Percentiles rank a stretch among this genome's conserved stretches.
phyloP scores from a whole-genome alignment of 768 basidiomycete species.

The Mycena leptocephala region DNA sequence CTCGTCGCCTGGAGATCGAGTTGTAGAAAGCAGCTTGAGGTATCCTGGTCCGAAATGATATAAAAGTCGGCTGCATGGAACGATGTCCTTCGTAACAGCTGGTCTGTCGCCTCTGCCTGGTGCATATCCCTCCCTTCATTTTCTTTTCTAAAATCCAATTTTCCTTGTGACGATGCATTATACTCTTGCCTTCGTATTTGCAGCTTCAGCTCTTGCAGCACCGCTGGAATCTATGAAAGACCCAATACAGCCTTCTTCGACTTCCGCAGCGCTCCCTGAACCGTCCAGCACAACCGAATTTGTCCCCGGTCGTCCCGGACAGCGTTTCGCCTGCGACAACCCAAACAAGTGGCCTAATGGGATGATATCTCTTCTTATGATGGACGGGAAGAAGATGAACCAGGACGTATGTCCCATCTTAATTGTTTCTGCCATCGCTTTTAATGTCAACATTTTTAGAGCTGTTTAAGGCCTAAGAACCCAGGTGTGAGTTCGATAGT shows the following conservation, averaged over 20 bases:
- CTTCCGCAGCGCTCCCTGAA: background rate
- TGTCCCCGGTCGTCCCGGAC: background rate
- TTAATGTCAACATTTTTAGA: background rate
- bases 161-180: background rate
- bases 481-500: no score
- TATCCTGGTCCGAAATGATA: background rate
- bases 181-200: background rate
- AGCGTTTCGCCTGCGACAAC: background rate
- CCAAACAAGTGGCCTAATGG: background rate
- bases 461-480: background rate
- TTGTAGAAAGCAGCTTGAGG: background rate
- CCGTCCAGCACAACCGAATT: background rate
- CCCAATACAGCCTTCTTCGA: no score
- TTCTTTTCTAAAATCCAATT: background rate
- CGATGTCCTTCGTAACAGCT: background rate
- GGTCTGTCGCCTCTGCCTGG: background rate
- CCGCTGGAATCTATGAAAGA: background rate
- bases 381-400: background rate
- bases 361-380: background rate
- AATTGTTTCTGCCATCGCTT: background rate
- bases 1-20: background rate
- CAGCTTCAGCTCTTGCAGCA: background rate
- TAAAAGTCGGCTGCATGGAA: background rate
- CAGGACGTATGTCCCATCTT: background rate
- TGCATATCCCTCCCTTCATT: background rate